A percentile compares a stretch with the other conserved stretches of the same genome.
Evolutionary conservation across 1,139 yeast genomes (phyloP).

Genomic region (Wickerhamomyces sp.): DNA sequence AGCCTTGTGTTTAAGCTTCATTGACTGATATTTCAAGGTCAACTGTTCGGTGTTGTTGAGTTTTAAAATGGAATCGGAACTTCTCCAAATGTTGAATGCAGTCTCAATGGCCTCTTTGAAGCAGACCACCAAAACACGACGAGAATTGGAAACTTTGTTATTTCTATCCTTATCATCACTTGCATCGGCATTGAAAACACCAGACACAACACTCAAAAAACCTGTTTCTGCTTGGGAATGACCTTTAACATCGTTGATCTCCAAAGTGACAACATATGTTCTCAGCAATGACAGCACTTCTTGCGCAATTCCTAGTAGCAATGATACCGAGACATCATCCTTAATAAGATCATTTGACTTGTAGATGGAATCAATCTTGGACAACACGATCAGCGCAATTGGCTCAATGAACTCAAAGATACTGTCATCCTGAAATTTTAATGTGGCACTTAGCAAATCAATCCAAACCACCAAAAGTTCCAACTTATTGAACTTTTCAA

Average conservation of each 20-base stretch:
- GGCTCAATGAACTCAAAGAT: conserved; percentile 21
- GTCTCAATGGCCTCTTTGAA: conserved; percentile 55
- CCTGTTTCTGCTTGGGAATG: conserved; percentile 35
- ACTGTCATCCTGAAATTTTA: conserved; percentile 20
- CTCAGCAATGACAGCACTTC: conserved; percentile 19
- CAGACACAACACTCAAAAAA: conserved; percentile 73
- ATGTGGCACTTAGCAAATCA: conserved; percentile 15
- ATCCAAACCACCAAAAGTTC: conserved; percentile 17
- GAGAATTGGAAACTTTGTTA: conserved; percentile 10
- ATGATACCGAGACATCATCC: conserved; percentile 43
- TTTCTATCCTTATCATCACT: conserved; percentile 41
- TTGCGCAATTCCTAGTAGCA: conserved; percentile 52
- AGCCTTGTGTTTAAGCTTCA: conserved; percentile 67
- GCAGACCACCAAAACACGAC: conserved; percentile 31
- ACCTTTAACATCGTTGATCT: conserved; percentile 12
- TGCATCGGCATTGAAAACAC: conserved; percentile 79
- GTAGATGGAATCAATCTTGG: conserved; percentile 17
- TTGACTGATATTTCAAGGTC: conserved; percentile 55
- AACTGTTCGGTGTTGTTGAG: conserved; percentile 22
- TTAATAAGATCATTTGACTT: conserved; percentile 12
- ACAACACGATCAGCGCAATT: conserved; percentile 15
- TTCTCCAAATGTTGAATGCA: conserved; percentile 62
- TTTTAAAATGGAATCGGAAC: conserved; percentile 22
- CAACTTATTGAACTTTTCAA: conserved; percentile 17
- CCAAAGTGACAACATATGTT: conserved; percentile 21